These are phyloP conservation scores for Penicillium turbatum DNA, from an alignment of 495 filamentous ascomycete genomes.

Conservation along the genomic window DNA sequence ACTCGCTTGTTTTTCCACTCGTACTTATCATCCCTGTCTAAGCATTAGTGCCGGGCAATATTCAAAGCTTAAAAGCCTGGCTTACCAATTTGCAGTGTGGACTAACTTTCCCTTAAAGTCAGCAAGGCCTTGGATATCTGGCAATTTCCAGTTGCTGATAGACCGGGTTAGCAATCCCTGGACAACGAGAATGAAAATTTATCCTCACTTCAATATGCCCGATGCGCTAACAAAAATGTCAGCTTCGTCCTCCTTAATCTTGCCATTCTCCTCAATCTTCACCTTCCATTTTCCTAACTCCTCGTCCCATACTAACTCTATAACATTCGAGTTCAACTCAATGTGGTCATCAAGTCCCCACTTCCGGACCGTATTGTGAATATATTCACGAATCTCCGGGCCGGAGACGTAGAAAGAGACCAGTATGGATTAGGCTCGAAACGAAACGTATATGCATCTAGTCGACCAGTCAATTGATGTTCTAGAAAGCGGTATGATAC, in stretches of 20 bases:
- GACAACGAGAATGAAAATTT: neutral
- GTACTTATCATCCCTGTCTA: conserved; percentile 27
- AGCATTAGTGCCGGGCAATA: too few relatives aligned
- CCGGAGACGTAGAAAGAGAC: conserved; percentile 53
- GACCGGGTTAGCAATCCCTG: neutral
- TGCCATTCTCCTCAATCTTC: conserved; percentile 27
- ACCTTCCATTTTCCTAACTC: conserved; percentile 42
- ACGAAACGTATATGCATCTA: conserved; percentile 40
- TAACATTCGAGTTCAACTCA: conserved; percentile 40
- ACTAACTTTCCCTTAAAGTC: conserved; percentile 44
- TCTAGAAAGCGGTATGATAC: neutral
- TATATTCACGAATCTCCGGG: conserved; percentile 57
- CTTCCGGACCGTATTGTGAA: conserved; percentile 47
- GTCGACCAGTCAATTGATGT: neutral
- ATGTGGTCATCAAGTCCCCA: conserved; percentile 49
- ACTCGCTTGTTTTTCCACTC: conserved; percentile 45
- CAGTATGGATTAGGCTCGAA: conserved; percentile 61
- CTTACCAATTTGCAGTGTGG: conserved; percentile 45
- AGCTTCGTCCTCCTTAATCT: conserved; percentile 6
- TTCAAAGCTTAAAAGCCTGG: neutral
- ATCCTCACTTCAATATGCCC: conserved; percentile 41
- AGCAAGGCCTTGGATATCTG: conserved; percentile 45
- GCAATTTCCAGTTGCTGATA: conserved; percentile 41
- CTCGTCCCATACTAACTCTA: conserved; percentile 47
- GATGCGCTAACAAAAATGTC: conserved; percentile 49